Percentiles rank a stretch among this genome's conserved stretches.
Conservation (phyloP, 2,329 filamentous ascomycete species). For the Paecilomyces sp. region DNA sequence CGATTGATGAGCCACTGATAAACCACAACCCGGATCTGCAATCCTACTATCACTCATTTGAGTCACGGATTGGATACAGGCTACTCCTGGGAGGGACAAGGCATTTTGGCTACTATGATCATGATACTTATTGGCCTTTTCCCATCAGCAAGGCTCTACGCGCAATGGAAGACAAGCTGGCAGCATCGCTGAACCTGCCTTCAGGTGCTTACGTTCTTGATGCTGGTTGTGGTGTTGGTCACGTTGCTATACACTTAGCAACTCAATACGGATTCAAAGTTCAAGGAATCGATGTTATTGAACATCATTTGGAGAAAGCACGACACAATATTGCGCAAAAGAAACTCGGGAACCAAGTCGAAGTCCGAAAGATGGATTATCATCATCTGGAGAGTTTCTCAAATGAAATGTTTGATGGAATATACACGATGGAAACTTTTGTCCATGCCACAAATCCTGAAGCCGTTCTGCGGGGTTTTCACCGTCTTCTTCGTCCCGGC, state of each 20-base stretch:
- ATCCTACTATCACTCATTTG: constrained; percentile 41
- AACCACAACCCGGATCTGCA: constrained; percentile 35
- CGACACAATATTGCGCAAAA: constrained; percentile 27
- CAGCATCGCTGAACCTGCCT: constrained; percentile 29
- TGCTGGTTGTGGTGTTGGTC: constrained; percentile 45
- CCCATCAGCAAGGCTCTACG: constrained; percentile 37
- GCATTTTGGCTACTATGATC: constrained; percentile 46
- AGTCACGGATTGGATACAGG: constrained; percentile 30
- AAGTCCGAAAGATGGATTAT: constrained; percentile 42
- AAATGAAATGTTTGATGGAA: constrained; percentile 39
- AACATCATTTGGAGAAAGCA: constrained; percentile 42
- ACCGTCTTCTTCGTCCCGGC: constrained; percentile 42
- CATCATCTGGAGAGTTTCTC: constrained; percentile 41
- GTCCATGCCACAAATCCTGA: constrained; percentile 46
- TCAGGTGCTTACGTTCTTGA: constrained; percentile 42
- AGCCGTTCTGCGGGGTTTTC: constrained; percentile 40
- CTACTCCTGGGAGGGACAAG: constrained; percentile 40
- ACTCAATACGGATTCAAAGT: constrained; percentile 31
- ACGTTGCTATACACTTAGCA: constrained; percentile 46
- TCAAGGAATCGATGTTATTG: constrained; percentile 43
- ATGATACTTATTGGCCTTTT: constrained; percentile 43
- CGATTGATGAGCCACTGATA: constrained; percentile 18
- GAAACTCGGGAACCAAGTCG: constrained; percentile 19
- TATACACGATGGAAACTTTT: constrained; percentile 52
- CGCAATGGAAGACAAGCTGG: constrained; percentile 46